A percentile compares a stretch with the other conserved stretches of the same genome.
Conservation (phyloP, 2,329 filamentous ascomycete genomes). For the Aureobasidium sp. region DNA sequence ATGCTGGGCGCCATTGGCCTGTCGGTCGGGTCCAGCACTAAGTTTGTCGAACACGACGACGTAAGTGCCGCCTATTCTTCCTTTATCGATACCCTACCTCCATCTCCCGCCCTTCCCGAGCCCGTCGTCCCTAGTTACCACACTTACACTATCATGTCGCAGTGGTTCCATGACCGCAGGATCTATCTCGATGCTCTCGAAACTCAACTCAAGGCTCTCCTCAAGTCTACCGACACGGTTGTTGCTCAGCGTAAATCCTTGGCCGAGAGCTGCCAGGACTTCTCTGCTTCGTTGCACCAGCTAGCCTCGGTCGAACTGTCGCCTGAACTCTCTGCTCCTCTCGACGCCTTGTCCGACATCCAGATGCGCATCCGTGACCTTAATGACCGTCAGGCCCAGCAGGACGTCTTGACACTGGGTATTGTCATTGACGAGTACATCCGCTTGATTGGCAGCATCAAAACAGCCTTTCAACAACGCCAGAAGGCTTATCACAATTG, state of each 20-base stretch:
- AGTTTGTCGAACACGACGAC: constrained; percentile 97
- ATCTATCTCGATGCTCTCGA: constrained; percentile 93
- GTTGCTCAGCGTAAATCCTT: constrained; percentile 87
- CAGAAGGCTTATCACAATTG: constrained; percentile 95
- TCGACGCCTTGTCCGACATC: constrained; percentile 86
- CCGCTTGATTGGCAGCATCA: constrained; percentile 87
- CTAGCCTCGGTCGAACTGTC: constrained; percentile 90
- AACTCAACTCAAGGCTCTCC: constrained; percentile 77
- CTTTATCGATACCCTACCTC: constrained; percentile 5
- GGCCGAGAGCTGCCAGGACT: constrained; percentile 87
- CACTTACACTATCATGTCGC: constrained; percentile 9
- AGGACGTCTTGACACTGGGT: constrained; percentile 90
- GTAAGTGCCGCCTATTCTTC: constrained; percentile 43
- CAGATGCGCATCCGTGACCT: constrained; percentile 91
- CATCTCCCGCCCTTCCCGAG: constrained; percentile 8
- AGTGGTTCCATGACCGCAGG: constrained; percentile 97
- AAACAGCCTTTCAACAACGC: constrained; percentile 83
- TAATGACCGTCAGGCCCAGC: constrained; percentile 93
- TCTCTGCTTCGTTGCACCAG: constrained; percentile 86
- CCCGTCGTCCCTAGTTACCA: constrained; percentile 17
- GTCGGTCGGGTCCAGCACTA: constrained; percentile 63
- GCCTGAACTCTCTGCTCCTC: constrained; percentile 74
- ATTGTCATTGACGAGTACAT: constrained; percentile 99
- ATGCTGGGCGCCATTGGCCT: constrained; percentile 71
- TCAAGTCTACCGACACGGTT: constrained; percentile 92